Percentiles rank a stretch among this genome's conserved stretches.
Conservation (phyloP, 2,329 filamentous ascomycete genomes). For the Atkinsonella texensis region DNA sequence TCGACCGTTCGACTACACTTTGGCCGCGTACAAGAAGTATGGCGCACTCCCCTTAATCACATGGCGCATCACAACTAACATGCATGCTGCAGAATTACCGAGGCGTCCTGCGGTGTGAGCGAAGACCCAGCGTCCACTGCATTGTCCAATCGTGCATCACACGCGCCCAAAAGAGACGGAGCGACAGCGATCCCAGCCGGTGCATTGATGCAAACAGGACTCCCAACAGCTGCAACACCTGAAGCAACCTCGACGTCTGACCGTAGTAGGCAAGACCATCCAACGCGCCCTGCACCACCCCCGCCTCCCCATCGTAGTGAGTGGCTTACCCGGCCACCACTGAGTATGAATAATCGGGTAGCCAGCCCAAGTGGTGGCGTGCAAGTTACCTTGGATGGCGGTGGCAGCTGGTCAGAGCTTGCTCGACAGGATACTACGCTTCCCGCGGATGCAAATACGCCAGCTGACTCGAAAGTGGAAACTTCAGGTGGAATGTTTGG, state of each 20-base stretch:
- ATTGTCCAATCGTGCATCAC: constrained; percentile 17
- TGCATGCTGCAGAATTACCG: constrained; percentile 24
- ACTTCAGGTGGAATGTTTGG: constrained; percentile 75
- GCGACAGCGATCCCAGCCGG: constrained; percentile 26
- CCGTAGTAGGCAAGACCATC: constrained; percentile 14
- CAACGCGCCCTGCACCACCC: constrained; percentile 21
- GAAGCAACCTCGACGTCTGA: constrained; percentile 11
- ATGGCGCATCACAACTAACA: constrained; percentile 10
- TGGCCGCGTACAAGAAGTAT: constrained; percentile 65
- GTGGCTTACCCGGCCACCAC: constrained; percentile 33
- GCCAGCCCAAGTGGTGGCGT: constrained; percentile 72
- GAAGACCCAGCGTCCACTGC: constrained; percentile 8
- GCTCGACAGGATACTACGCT: constrained; percentile 72
- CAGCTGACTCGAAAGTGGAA: constrained; percentile 38
- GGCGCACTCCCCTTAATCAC: constrained; percentile 13
- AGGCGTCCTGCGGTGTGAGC: constrained; percentile 12
- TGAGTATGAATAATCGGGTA: constrained; percentile 53
- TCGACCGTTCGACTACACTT: constrained; percentile 88
- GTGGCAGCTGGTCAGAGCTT: constrained; percentile 83
- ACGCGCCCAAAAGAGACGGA: constrained; percentile 41
- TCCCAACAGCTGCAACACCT: constrained; percentile 7
- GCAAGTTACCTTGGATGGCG: constrained; percentile 81
- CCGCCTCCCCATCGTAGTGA: constrained; percentile 36
- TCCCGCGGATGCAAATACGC: constrained; percentile 50
- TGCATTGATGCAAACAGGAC: constrained; percentile 1